Conservation (phyloP, 805 yeast genomes). For the Candida nanaspora region DNA sequence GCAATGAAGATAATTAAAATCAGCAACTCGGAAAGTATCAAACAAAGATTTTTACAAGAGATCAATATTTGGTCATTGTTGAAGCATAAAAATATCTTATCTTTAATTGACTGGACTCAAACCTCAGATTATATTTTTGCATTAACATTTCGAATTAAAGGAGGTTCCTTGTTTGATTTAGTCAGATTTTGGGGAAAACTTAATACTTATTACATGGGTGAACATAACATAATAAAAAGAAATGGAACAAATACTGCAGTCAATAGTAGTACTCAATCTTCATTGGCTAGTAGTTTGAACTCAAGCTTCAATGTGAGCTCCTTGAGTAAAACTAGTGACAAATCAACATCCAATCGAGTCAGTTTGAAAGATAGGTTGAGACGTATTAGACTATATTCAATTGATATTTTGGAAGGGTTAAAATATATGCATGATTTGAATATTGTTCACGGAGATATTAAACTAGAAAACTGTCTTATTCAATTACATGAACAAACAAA, state of each 20-base stretch:
- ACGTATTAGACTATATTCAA: constrained; percentile 29
- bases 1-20: constrained; percentile 24
- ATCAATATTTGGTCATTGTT: constrained; percentile 70
- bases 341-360: too few relatives aligned
- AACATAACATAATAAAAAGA: too few relatives aligned
- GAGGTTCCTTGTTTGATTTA: constrained; percentile 77
- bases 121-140: constrained; percentile 58
- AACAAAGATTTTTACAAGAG: constrained; percentile 60
- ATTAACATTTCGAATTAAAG: constrained; percentile 56
- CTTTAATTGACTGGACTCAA: constrained; percentile 53
- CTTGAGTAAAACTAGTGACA: too few relatives aligned
- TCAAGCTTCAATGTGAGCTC: too few relatives aligned
- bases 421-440: constrained; percentile 55
- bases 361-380: constrained; percentile 51
- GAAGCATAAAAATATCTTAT: constrained; percentile 58
- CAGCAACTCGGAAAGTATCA: constrained; percentile 36
- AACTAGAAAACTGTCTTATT: constrained; percentile 71
- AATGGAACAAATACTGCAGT: neutral
- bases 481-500: constrained; percentile 30
- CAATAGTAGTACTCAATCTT: neutral
- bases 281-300: neutral
- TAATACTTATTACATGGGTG: constrained; percentile 8
- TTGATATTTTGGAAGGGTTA: constrained; percentile 54
- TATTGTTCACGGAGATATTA: constrained; percentile 76
- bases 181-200: constrained; percentile 60